Evolutionary conservation across 805 yeast genomes (phyloP).

Genomic region (Candida alai): DNA sequence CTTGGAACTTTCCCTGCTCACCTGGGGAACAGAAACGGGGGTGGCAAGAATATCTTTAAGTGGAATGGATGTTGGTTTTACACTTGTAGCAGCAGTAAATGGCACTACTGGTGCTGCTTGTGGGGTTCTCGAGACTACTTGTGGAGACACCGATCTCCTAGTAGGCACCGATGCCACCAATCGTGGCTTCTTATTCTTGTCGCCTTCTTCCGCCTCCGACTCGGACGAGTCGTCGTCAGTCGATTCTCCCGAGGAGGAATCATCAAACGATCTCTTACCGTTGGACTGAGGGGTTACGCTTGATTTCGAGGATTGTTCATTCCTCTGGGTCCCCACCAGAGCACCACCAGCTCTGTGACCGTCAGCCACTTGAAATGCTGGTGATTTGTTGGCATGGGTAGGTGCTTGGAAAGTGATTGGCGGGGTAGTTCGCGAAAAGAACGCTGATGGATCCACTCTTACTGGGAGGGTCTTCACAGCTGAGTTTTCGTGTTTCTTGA

Average conservation of each 20-base stretch:
- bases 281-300: conserved; percentile 1
- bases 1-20: neutral
- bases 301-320: too few relatives aligned
- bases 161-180: conserved; percentile 10
- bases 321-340: neutral
- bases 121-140: neutral
- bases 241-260: conserved; percentile 13
- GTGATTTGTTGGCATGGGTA: conserved; percentile 2
- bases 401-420: too few relatives aligned
- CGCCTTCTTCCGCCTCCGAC: conserved; percentile 3
- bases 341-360: neutral
- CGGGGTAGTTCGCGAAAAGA: too few relatives aligned
- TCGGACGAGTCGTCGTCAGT: conserved; percentile 9
- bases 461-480: too few relatives aligned
- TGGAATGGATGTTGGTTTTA: neutral
- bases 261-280: conserved; percentile 11
- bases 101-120: too few relatives aligned
- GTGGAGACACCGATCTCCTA: conserved; percentile 3
- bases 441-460: too few relatives aligned
- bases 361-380: neutral
- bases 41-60: neutral
- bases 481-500: too few relatives aligned
- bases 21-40: neutral
- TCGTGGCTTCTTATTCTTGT: conserved; percentile 6
- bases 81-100: neutral